Base-by-base conservation (phyloP, 768 basidiomycete species). In the Infundibulicybe gibba region DNA sequence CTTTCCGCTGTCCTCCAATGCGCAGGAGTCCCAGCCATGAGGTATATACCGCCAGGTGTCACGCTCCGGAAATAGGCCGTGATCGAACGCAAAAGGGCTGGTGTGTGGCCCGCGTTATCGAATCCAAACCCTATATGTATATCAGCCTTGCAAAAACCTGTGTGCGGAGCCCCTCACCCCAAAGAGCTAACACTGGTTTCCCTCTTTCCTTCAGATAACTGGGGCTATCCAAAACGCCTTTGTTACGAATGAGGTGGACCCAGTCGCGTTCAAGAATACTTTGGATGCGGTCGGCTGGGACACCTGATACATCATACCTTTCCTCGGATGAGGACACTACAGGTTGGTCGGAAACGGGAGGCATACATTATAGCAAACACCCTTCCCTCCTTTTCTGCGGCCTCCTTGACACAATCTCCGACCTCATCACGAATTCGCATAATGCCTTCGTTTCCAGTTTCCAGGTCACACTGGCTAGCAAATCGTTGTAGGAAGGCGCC, bases 221-320 rank as follows among this genome's bases (percentile, higher is more conserved):
- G 1, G 87, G 86, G 50, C 81, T 84, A 51, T 87, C 81, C 17
- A 91, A 67, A 12, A 90, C 57, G 15, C 73, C 69, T 55, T 82
- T 74, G 16, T 80, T 70, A 40, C 65, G 74, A 20, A 90, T 58
- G 34, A 93, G 80, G 59, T 90, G 87, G 4, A 63, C 55, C 85
- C 87, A 90, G 61, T 93, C 90, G 39, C 74, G 73, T 54, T 86
- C 77, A 13, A 93, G 62, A 38, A 89, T 70, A 6, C 66, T 66
- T 44, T 79, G 79, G n/a, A 93, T 76, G 44, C 80, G 80, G 45
- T 85, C 80, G 5, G 84, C 70, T 17, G 84, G 66, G n/a, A 91
- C 81, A n/a, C 87, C 86, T 8, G 87, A 79, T 3, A 92, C 81
- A 61, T 92, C 89, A 60, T 92, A 91, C 88, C 89, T 90, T 34